Evolutionary conservation across 2,329 filamentous ascomycete genomes (phyloP), one percentile per base, ranked within the genome.

Genomic region (Fusarium sulawesiense): DNA sequence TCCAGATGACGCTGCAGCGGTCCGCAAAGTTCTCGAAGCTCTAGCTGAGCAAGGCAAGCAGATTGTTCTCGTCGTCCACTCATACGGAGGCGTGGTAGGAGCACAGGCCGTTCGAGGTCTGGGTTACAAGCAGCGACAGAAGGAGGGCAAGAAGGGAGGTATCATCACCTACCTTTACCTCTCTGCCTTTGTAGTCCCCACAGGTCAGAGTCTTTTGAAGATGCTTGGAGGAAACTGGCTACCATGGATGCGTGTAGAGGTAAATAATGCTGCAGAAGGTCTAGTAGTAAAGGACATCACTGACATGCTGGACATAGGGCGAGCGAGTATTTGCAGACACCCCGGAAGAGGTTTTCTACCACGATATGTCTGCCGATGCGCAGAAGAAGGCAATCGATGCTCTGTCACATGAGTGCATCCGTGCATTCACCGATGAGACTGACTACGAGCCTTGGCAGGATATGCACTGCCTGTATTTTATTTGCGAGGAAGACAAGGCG

Each of bases 371-470:
- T 1, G 2, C 40, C 5, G 60, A 64, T 0, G 21, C 13, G 4
- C 46, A 53, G 13, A 25, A 18, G 5, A 64, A 64, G 27, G 53
- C 62, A 2, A 27, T 64, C 0, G 9, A 32, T 20, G 46, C 44
- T 2, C 11, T 65, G 20, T 32, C 53, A 47, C 62, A 64, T 13
- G 60, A 65, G 9, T 64, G 60, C 30, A 41, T 60, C 7, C 62
- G 60, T 1, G 62, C 64, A 14, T 65, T 42, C 29, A 13, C 12
- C 14, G 62, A 65, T 7, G 21, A n/a, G 1, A 46, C 42, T 0
- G 21, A 51, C 3, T 59, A 65, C 1, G 60, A 65, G 54, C 62
- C 62, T 0, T 65, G 62, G 62, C 60, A 65, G 6, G 53, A 65
- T 1, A 27, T 65, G 4, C 27, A 46, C 1, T 65, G 62, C 18